Evolutionary conservation across 495 filamentous ascomycete species (phyloP).

Genomic region (Monascus purpureus): DNA sequence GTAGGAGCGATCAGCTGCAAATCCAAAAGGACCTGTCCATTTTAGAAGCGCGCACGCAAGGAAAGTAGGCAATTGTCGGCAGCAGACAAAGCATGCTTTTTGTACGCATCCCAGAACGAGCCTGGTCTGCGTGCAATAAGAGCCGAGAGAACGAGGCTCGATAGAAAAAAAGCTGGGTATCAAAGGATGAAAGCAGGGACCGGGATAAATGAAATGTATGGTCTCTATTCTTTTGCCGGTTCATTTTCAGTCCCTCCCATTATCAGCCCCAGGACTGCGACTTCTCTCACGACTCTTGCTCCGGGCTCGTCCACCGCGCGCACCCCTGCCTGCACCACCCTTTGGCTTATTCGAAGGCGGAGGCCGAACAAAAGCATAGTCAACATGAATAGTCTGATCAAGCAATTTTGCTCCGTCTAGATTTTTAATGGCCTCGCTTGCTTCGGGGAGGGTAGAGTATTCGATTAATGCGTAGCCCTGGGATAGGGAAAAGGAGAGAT

Average conservation of each 20-base stretch:
- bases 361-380: conserved; percentile 94
- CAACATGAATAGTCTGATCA: conserved; percentile 81
- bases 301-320: conserved; percentile 35
- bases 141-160: neutral
- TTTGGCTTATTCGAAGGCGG: conserved; percentile 55
- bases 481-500: neutral
- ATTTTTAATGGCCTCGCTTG: conserved; percentile 71
- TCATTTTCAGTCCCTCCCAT: conserved; percentile 17
- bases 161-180: too few species aligned
- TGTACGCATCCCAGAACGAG: too few species aligned
- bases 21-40: too few species aligned
- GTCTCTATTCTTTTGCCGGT: too few species aligned
- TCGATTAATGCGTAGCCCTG: conserved; percentile 92
- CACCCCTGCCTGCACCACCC: conserved; percentile 32
- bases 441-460: conserved; percentile 78
- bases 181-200: neutral
- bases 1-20: too few species aligned
- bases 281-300: conserved; percentile 43
- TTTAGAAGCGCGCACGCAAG: conserved; percentile 1
- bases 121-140: too few species aligned
- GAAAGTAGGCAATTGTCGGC: neutral
- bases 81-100: neutral
- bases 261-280: conserved; percentile 38
- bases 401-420: conserved; percentile 72
- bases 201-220: too few species aligned